These are phyloP conservation scores for Pichia cephalocereana DNA, from an alignment of 805 yeast species.

Conservation along the genomic window DNA sequence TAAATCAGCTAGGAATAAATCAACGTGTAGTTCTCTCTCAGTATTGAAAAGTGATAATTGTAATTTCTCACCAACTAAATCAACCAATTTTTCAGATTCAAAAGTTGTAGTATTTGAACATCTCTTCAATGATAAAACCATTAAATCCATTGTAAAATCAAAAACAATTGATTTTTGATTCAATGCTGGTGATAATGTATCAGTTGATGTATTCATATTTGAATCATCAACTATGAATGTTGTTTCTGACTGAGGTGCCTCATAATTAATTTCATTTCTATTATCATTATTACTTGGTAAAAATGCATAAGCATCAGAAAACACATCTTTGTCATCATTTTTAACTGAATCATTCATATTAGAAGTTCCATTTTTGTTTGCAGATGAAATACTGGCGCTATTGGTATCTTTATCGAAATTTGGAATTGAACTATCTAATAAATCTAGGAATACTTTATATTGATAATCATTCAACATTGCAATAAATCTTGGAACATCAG, in stretches of 20 bases:
- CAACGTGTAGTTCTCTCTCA: conserved; percentile 52
- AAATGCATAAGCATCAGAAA: neutral
- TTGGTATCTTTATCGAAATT: conserved; percentile 13
- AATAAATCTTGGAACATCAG: conserved; percentile 62
- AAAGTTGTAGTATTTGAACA: conserved; percentile 56
- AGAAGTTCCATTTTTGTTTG: too few relatives aligned
- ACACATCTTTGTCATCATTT: neutral
- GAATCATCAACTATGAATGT: neutral
- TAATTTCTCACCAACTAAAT: conserved; percentile 60
- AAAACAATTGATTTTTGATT: conserved; percentile 66
- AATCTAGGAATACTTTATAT: conserved; percentile 76
- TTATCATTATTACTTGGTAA: neutral
- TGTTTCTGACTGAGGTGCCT: neutral
- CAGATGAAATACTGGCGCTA: neutral
- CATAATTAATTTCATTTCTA: too few relatives aligned
- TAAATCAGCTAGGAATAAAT: conserved; percentile 55
- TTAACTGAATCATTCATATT: neutral
- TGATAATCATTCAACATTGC: conserved; percentile 81
- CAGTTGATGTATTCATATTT: neutral
- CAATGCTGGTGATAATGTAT: neutral
- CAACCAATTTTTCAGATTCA: conserved; percentile 60
- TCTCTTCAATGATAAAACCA: conserved; percentile 53
- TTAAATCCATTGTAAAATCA: conserved; percentile 55
- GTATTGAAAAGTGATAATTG: conserved; percentile 53
- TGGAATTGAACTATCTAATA: conserved; percentile 66